phyloP scores from a whole-genome alignment of 306 rosid species.

The Biancaea sappan region DNA sequence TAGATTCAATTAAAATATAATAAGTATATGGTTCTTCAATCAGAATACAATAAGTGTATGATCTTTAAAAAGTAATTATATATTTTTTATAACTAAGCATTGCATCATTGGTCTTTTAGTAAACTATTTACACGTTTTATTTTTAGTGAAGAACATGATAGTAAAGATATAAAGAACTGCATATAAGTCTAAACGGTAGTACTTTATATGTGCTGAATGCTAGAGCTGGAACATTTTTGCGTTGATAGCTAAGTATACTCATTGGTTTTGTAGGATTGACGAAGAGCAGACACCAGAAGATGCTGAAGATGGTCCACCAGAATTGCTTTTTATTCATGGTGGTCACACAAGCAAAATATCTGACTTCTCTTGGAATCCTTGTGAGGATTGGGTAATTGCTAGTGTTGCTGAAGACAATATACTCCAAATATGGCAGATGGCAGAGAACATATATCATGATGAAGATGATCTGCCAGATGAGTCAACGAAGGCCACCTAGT shows the following conservation, averaged over 20 bases:
- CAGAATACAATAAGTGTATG: too few relatives aligned
- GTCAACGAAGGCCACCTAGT: conserved; percentile 65
- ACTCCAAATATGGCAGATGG: conserved; percentile 99
- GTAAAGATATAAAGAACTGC: too few relatives aligned
- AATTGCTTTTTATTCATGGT: conserved; percentile 95
- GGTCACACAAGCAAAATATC: conserved; percentile 99
- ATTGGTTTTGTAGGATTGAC: conserved; percentile 72
- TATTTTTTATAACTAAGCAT: too few relatives aligned
- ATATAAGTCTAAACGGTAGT: too few relatives aligned
- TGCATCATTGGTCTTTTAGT: too few relatives aligned
- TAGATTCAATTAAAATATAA: too few relatives aligned
- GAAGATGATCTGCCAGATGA: conserved; percentile 97
- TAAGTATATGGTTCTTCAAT: too few relatives aligned
- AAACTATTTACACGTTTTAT: too few relatives aligned
- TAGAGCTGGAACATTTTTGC: not conserved
- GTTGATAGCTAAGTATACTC: not conserved
- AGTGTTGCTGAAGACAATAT: conserved; percentile 99
- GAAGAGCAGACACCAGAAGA: conserved; percentile 97
- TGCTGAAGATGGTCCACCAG: conserved; percentile 98
- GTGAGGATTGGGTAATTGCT: conserved; percentile 96
- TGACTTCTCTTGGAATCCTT: conserved; percentile 97
- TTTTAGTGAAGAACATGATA: too few relatives aligned
- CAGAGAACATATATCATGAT: conserved; percentile 96
- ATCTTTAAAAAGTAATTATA: too few relatives aligned
- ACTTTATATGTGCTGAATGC: not conserved